Conservation (phyloP, 2,329 filamentous ascomycete species). For the Trichoderma aggressivum region DNA sequence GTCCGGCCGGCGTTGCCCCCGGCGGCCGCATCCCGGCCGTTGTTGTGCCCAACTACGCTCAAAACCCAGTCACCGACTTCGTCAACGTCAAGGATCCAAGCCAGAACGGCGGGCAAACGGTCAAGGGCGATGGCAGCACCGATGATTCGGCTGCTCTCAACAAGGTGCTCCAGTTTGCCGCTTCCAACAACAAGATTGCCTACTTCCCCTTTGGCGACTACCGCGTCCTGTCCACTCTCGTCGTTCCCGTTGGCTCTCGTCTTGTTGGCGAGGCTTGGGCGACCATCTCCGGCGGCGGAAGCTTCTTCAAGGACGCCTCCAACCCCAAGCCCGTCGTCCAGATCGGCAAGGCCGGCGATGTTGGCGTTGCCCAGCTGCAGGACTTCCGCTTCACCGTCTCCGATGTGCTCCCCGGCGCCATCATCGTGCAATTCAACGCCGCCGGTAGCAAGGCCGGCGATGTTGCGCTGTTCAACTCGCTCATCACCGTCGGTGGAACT, state of each 20-base stretch:
- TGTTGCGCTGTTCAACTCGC: slow-evolving; percentile 49
- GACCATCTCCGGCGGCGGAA: slow-evolving; percentile 45
- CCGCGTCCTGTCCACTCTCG: slow-evolving; percentile 27
- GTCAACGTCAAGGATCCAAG: slow-evolving; percentile 38
- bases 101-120: slow-evolving; percentile 29
- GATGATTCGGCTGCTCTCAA: slow-evolving; percentile 40
- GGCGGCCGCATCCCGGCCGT: slow-evolving; percentile 36
- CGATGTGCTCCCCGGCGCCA: slow-evolving; percentile 40
- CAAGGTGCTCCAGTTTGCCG: slow-evolving; percentile 36
- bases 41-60: slow-evolving; percentile 40
- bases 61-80: slow-evolving; percentile 29
- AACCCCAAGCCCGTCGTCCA: slow-evolving; percentile 47
- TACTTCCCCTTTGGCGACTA: slow-evolving; percentile 32
- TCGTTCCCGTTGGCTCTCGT: slow-evolving; percentile 39
- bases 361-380: slow-evolving; percentile 47
- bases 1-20: slow-evolving; percentile 36
- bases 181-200: slow-evolving; percentile 29
- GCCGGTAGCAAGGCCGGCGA: slow-evolving; percentile 43
- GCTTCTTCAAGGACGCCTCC: slow-evolving; percentile 41
- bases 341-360: slow-evolving; percentile 49
- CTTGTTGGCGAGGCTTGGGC: slow-evolving; percentile 56
- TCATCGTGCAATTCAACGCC: slow-evolving; percentile 50
- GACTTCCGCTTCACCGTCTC: slow-evolving; percentile 52
- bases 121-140: slow-evolving; percentile 37
- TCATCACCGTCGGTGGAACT: slow-evolving; percentile 46